Conservation (phyloP, 495 filamentous ascomycete genomes). For the Xylaria bambusicola region DNA sequence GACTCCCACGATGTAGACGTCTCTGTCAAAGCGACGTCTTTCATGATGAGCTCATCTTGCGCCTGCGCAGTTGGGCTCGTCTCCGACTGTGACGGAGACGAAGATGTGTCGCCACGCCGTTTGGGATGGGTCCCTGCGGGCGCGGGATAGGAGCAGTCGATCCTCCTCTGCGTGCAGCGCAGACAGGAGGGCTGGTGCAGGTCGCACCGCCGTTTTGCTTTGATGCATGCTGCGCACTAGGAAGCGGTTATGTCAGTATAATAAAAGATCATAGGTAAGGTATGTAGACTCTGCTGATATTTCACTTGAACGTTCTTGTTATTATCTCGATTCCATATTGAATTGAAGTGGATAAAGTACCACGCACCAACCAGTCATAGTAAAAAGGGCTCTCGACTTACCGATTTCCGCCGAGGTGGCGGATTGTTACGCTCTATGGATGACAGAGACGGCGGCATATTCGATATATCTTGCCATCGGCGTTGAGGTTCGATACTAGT, state of each 20-base stretch:
- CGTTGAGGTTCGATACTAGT: no score
- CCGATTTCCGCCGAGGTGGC: slow-evolving; percentile 50
- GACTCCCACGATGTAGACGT: slow-evolving; percentile 10
- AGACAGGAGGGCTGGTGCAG: slow-evolving; percentile 48
- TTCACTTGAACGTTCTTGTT: no score
- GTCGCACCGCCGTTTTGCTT: slow-evolving; percentile 56
- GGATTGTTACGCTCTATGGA: slow-evolving; percentile 36
- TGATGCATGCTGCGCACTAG: slow-evolving; percentile 52
- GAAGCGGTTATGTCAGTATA: background rate
- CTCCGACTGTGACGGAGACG: background rate
- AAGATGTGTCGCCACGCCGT: background rate
- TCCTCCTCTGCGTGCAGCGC: slow-evolving; percentile 45
- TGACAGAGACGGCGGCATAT: slow-evolving; percentile 35
- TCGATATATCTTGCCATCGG: no score
- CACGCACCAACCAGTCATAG: background rate
- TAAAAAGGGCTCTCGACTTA: background rate
- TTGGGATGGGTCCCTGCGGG: slow-evolving; percentile 9
- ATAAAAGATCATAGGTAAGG: no score
- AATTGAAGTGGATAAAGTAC: no score
- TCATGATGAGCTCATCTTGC: slow-evolving; percentile 7
- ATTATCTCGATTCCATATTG: no score
- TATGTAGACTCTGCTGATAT: no score
- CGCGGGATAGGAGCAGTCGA: slow-evolving; percentile 48
- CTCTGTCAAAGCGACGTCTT: background rate
- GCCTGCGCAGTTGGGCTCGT: background rate